Evolutionary conservation across 805 yeast genomes (phyloP).

Genomic region (Saccharomycopsis sp.): DNA sequence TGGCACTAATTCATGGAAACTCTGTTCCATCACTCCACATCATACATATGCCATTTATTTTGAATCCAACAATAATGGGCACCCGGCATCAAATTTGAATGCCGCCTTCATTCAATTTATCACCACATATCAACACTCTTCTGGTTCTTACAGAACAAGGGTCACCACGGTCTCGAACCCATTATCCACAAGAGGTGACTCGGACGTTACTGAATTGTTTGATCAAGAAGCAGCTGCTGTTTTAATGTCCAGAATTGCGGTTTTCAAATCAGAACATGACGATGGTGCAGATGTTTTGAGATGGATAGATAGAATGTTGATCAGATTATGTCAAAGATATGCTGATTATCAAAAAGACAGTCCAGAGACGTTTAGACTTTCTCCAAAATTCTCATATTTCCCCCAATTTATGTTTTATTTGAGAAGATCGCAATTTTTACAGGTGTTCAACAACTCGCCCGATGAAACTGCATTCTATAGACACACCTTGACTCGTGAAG

Average conservation of each 20-base stretch:
- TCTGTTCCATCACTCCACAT: conserved; percentile 77
- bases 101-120: conserved; percentile 41
- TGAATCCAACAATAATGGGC: conserved; percentile 47
- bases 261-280: conserved; percentile 33
- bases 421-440: conserved; percentile 56
- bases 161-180: conserved; percentile 50
- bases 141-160: conserved; percentile 46
- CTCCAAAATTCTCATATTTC: conserved; percentile 41
- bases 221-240: conserved; percentile 68
- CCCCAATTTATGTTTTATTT: conserved; percentile 64
- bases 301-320: conserved; percentile 40
- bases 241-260: conserved; percentile 45
- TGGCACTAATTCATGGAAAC: conserved; percentile 79
- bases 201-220: conserved; percentile 39
- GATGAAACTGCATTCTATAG: conserved; percentile 62
- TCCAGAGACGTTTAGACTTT: conserved; percentile 40
- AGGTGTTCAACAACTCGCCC: conserved; percentile 61
- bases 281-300: conserved; percentile 35
- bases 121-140: conserved; percentile 53
- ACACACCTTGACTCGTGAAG: conserved; percentile 54
- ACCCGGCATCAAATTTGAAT: conserved; percentile 23
- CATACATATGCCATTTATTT: conserved; percentile 86
- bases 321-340: conserved; percentile 39
- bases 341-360: conserved; percentile 40
- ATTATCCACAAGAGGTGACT: conserved; percentile 33